phyloP scores from a whole-genome alignment of 495 filamentous ascomycete genomes.

The Talaromyces adpressus region DNA sequence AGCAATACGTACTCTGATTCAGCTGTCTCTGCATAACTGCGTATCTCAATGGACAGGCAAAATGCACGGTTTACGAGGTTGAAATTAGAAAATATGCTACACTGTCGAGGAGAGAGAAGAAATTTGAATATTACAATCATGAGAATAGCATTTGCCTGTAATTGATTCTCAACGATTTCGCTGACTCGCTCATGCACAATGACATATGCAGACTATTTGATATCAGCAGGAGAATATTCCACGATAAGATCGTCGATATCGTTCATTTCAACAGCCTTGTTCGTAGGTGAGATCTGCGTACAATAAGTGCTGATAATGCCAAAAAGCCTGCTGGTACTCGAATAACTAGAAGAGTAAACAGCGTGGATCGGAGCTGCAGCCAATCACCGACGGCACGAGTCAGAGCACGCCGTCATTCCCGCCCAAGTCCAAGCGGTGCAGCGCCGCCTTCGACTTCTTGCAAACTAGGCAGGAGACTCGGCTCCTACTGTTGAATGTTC shows the following conservation, averaged over 20 bases:
- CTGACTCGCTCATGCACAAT: not conserved
- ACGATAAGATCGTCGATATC: not conserved
- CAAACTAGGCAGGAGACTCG: not conserved
- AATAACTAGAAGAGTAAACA: not conserved
- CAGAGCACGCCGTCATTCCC: not conserved
- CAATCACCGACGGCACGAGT: not conserved
- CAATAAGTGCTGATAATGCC: not conserved
- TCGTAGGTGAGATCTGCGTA: not conserved
- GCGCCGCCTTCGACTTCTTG: not conserved
- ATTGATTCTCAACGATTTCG: not conserved
- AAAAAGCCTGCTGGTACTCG: too few species aligned
- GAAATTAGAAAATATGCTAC: not conserved
- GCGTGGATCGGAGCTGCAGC: not conserved
- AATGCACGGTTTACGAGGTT: not conserved
- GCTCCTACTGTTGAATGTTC: not conserved
- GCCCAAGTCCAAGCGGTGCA: not conserved
- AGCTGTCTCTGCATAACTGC: not conserved
- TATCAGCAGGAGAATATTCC: not conserved
- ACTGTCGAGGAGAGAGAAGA: not conserved
- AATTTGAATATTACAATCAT: not conserved
- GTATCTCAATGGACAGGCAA: not conserved
- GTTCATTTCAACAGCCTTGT: not conserved
- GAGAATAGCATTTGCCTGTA: not conserved
- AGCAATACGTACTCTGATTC: not conserved
- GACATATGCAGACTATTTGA: not conserved